Base-by-base conservation (phyloP, 1,284 basidiomycete genomes). In the Apiotrichum sp. region DNA sequence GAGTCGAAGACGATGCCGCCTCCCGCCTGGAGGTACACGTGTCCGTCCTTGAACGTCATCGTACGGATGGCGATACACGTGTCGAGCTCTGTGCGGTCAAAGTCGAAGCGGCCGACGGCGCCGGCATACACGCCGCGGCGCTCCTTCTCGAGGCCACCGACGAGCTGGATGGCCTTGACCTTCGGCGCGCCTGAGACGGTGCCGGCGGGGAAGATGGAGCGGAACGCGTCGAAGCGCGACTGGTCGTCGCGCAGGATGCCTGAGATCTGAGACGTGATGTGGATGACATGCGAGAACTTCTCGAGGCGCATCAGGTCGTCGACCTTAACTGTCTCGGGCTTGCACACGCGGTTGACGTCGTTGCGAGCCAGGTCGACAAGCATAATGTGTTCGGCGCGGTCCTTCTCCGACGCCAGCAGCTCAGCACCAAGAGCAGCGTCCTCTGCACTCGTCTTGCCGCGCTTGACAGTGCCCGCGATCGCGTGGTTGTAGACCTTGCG, bases 131-230 rank as follows among this genome's bases (percentile, higher is more conserved):
- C 88, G 31, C 95, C 95, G 39, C 96, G 82, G 48, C 86, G 84
- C 75, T 98, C 92, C 70, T 86, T 81, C 74, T 98, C 96, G 46
- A 98, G 78, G 16, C 85, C 85, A 11, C 86, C 86, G 41, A 99
- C 80, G 38, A 99, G 85, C 74, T 98, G 92, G 65, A 99, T 92
- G 1, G 96, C 96, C 72, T 96, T 95, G 76, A 99, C 93, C 78
- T 99, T 99, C 1, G 96, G 96, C 34, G 96, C 96, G 13, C 96
- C 96, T 0, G 92, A 96, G n/a, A 99, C 95, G 2, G 96, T 99
- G 1, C 96, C 96, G 5, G 96, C 95, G 0, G 96, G 96, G 80
- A 99, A 98, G 66, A 99, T 98, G 45, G 93, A 98, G 29, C 96
- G 86, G 80, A 99, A 96, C 0, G 96, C 96, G 73, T 98, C 96